phyloP scores from a whole-genome alignment of 345 rosid species.

The Salix udensis region DNA sequence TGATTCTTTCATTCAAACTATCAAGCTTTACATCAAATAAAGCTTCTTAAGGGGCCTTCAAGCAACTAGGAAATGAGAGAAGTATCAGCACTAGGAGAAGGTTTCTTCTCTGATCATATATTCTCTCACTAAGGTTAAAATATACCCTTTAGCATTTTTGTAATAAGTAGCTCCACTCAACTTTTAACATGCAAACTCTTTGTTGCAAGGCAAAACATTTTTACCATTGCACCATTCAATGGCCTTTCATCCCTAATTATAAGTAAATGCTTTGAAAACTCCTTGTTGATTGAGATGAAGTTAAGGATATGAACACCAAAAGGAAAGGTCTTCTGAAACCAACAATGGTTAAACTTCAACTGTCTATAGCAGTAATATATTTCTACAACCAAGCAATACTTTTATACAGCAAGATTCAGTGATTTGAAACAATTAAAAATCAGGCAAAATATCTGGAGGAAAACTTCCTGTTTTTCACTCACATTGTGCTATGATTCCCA shows the following conservation, averaged over 20 bases:
- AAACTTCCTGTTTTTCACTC: conserved; percentile 1
- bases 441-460: background rate
- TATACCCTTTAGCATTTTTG: background rate
- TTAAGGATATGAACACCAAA: background rate
- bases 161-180: background rate
- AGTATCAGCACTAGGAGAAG: background rate
- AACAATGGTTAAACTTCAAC: background rate
- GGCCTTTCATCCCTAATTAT: background rate
- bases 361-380: background rate
- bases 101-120: background rate
- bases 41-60: background rate
- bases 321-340: background rate
- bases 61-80: background rate
- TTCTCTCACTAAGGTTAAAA: background rate
- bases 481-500: background rate
- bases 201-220: background rate
- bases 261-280: background rate
- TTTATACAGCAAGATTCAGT: background rate
- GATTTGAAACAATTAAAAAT: background rate
- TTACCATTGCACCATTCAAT: background rate
- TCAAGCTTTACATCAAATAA: background rate
- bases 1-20: background rate
- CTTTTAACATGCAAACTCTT: background rate
- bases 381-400: background rate
- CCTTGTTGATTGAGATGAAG: background rate